These are phyloP conservation scores for Penicillium cataractarum DNA, from an alignment of 495 filamentous ascomycete genomes.

Conservation along the genomic window DNA sequence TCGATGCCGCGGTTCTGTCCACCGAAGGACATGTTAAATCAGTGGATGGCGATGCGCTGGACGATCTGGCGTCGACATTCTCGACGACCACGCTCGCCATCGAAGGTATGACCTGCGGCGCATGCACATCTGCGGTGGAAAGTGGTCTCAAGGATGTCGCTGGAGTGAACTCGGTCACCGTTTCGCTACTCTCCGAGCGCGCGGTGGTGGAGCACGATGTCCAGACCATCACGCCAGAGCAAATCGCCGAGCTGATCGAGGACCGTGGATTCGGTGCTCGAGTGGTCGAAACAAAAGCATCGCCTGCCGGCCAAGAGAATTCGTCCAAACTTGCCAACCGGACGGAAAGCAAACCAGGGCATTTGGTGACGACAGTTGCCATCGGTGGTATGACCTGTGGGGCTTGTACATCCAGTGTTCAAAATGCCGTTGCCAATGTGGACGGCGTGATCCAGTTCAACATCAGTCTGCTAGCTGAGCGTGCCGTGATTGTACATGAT, in stretches of 20 bases:
- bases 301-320: conserved; percentile 17
- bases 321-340: conserved; percentile 25
- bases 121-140: conserved; percentile 90
- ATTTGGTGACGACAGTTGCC: conserved; percentile 75
- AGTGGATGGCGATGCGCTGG: conserved; percentile 17
- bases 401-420: conserved; percentile 89
- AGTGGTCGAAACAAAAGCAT: conserved; percentile 57
- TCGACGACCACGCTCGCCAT: conserved; percentile 83
- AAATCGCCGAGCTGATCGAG: conserved; percentile 86
- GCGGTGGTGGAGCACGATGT: conserved; percentile 80
- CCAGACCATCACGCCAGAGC: conserved; percentile 60
- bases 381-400: conserved; percentile 97
- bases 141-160: conserved; percentile 70
- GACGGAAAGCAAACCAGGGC: conserved; percentile 44
- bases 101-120: conserved; percentile 97
- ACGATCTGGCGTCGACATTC: conserved; percentile 35
- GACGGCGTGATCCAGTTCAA: conserved; percentile 84
- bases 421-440: conserved; percentile 77
- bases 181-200: conserved; percentile 76
- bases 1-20: conserved; percentile 88
- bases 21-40: conserved; percentile 60
- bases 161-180: conserved; percentile 81
- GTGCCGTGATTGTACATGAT: conserved; percentile 88
- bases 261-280: conserved; percentile 92
- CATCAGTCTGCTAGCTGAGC: conserved; percentile 88